Evolutionary conservation across 2,329 filamentous ascomycete species (phyloP), one percentile per base, ranked within the genome.

Genomic region (Fusarium liriodendri): DNA sequence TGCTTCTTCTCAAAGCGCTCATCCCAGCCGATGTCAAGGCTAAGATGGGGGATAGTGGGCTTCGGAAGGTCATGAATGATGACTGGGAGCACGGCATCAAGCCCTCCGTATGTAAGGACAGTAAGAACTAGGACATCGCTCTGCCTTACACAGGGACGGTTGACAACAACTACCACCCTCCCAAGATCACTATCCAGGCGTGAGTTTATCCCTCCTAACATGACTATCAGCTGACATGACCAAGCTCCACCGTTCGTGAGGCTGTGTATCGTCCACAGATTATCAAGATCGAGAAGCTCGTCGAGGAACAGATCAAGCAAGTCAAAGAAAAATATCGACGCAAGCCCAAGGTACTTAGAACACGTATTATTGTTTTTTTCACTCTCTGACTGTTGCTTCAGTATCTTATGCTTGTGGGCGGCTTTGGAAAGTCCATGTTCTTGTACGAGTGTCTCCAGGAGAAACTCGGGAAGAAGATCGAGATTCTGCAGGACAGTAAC

Each of bases 361-460:
- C n/a, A 16, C 18, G 9, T 13, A n/a, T 2, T 16, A 8, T 18
- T n/a, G n/a, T 45, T 29, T 22, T 20, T 5, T 13, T 4, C 18
- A 2, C 14, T 33, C 9, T 25, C 6, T 37, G 35, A 47, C 59
- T 20, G 4, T 5, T 7, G 4, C 18, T 14, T 5, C 7, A 85
- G 84, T 82, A 79, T 29, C 32, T 85, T 4, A 78, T 86, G 7
- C 75, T 86, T 0, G 84, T 83, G 0, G 84, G 84, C 0, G 84
- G 84, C 0, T 83, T 86, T 29, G 84, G 84, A 0, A 74, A 80
- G 16, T 82, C 78, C 27, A 45, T 27, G 0, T 84, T 82, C 18
- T 42, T 86, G 3, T 70, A 71, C 11, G 64, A 76, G 3, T 66
- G 70, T 2, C 69, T 86, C 1, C 67, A 69, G 0, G 32, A 64